Percentiles rank a stretch among this genome's conserved stretches.
phyloP scores from a whole-genome alignment of 495 filamentous ascomycete genomes.

The Ramalina peruviana region DNA sequence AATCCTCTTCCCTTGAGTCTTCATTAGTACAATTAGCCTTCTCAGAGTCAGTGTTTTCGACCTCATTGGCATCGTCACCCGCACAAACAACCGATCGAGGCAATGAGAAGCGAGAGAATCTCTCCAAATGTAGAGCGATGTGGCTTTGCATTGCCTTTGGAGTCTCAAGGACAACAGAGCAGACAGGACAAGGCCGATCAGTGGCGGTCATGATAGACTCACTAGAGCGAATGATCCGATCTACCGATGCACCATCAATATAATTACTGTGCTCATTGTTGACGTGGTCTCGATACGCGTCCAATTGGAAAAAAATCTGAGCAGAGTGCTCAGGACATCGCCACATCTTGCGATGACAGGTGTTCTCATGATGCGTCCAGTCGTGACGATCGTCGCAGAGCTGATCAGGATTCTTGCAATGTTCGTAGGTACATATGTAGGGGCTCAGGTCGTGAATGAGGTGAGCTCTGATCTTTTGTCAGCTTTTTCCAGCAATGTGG shows the following conservation, averaged over 20 bases:
- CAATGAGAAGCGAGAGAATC: background rate
- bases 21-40: background rate
- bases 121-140: constrained; percentile 2
- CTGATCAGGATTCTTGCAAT: constrained; percentile 13
- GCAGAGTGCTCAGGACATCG: constrained; percentile 2
- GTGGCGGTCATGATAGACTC: background rate
- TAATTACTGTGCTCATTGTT: background rate
- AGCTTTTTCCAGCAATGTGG: background rate
- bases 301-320: background rate
- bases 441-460: constrained; percentile 20
- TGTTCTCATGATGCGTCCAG: constrained; percentile 21
- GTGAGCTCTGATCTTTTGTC: constrained; percentile 9
- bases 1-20: background rate
- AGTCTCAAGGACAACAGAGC: background rate
- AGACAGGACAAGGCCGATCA: constrained; percentile 5
- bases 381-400: constrained; percentile 19
- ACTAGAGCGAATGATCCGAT: background rate
- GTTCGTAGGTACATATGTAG: constrained; percentile 20
- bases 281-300: constrained; percentile 1
- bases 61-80: background rate
- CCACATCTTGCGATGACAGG: constrained; percentile 4
- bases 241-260: background rate
- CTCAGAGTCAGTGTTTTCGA: background rate
- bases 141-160: constrained; percentile 3
- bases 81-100: background rate